These are phyloP conservation scores for Dichotomopilus funicola DNA, from an alignment of 2,329 filamentous ascomycete species.

Conservation along the genomic window DNA sequence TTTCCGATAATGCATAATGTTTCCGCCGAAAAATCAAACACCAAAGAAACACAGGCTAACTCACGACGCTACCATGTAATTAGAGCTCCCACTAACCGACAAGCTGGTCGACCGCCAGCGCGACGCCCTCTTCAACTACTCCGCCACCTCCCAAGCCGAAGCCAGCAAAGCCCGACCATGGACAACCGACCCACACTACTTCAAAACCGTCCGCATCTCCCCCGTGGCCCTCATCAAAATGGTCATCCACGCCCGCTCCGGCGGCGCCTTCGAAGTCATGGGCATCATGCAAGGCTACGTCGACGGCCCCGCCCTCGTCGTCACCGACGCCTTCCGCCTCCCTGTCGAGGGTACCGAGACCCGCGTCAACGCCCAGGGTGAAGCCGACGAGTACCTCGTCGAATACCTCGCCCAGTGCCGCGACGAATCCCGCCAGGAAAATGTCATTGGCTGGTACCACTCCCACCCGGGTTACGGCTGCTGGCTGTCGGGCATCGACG, in stretches of 20 bases:
- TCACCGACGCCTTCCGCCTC: constrained; percentile 88
- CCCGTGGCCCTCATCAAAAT: constrained; percentile 95
- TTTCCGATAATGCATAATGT: no score
- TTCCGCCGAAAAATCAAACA: no score
- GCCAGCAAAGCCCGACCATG: constrained; percentile 64
- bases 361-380: constrained; percentile 88
- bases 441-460: constrained; percentile 97
- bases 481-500: constrained; percentile 96
- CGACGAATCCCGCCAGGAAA: constrained; percentile 73
- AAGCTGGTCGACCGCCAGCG: constrained; percentile 77
- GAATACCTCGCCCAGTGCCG: constrained; percentile 72
- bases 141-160: constrained; percentile 59
- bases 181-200: constrained; percentile 73
- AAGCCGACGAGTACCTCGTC: constrained; percentile 96
- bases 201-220: constrained; percentile 88
- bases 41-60: neutral
- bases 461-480: constrained; percentile 96
- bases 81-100: constrained; percentile 83
- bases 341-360: constrained; percentile 99
- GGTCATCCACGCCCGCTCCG: constrained; percentile 98
- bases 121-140: constrained; percentile 87
- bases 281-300: constrained; percentile 96
- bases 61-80: neutral
- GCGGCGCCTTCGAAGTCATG: constrained; percentile 91
- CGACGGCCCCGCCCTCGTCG: constrained; percentile 74